A percentile compares a stretch with the other conserved stretches of the same genome.
These are phyloP conservation scores for Sarcodon sp. DNA, from an alignment of 768 basidiomycete species.

Conservation along the genomic window DNA sequence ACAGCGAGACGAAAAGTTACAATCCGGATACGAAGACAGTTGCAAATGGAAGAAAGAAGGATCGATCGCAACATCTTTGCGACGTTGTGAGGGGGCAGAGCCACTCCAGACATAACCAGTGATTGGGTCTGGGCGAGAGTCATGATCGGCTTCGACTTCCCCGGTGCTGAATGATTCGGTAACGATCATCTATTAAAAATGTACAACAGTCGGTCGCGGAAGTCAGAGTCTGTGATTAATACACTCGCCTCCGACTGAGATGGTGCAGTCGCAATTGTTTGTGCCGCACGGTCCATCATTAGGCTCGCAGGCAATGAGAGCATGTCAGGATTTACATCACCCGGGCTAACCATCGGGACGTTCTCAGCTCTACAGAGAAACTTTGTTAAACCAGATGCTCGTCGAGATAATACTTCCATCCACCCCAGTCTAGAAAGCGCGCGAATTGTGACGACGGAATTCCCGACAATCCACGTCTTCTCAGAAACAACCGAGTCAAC, in stretches of 20 bases:
- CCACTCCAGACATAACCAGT: constrained; percentile 85
- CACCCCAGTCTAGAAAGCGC: constrained; percentile 66
- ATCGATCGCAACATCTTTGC: constrained; percentile 76
- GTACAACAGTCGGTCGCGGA: too few species aligned
- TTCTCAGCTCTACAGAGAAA: constrained; percentile 84
- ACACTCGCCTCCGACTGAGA: constrained; percentile 4
- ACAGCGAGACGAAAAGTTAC: constrained; percentile 30
- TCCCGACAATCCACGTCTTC: constrained; percentile 81
- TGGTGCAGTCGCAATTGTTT: background rate
- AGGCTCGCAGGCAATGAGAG: constrained; percentile 60
- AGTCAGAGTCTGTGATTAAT: constrained; percentile 9
- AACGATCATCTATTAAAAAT: background rate
- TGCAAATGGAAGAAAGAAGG: constrained; percentile 82
- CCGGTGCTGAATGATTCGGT: background rate
- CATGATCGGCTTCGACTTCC: constrained; percentile 5
- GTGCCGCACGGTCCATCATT: constrained; percentile 46
- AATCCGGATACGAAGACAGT: constrained; percentile 61
- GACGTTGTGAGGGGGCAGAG: constrained; percentile 76
- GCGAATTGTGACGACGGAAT: constrained; percentile 75
- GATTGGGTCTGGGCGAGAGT: constrained; percentile 51
- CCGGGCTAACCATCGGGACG: constrained; percentile 71
- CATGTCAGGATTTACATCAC: constrained; percentile 74
- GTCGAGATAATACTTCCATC: constrained; percentile 74
- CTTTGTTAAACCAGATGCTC: constrained; percentile 82
- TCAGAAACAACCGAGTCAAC: constrained; percentile 31